Base-by-base conservation (phyloP, 305 asterid species). In the Fraxinus albicans region DNA sequence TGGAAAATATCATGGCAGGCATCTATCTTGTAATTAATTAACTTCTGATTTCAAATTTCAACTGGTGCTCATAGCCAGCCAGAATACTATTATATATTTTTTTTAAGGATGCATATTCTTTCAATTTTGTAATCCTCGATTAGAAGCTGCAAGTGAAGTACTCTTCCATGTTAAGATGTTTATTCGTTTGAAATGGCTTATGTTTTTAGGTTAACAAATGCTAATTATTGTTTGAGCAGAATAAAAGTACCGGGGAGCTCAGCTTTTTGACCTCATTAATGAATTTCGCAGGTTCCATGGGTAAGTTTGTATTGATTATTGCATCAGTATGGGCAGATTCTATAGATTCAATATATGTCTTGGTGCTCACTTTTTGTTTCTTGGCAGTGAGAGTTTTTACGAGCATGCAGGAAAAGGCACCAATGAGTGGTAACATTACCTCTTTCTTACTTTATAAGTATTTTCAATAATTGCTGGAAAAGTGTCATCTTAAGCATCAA, bases 181-280 rank as follows among this genome's bases (percentile, higher is more conserved):
- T 33, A 72, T 31, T 70, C 4, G 2, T 13, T 38, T 33, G 21
- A 72, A 31, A 31, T 72, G 40, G 75, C 44, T 72, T 70, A 15
- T 70, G n/a, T 31, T 70, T 70, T 33, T 13, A 29, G n/a, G 78
- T 50, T 82, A 72, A 89, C 80, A 73, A 70, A 76, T 81, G 65
- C 27, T 70, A 17, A 40, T 31, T 83, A 33, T 81, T 80, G 47
- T 84, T 77, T 81, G 86, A 77, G 90, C 97, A 96, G 98, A 96
- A 91, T 84, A 93, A 93, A 84, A 91, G 98, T 81, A 96, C 97
- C 0, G 98, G 99, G 82, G 97, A 96, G 90, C 97, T 96, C 81
- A 96, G 99, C 91, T 92, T 93, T 79, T 85, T 96, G 85, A 96
- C 99, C 27, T 95, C 94, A 35, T 88, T 95, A 9, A 96, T 96